Evolutionary conservation across 345 rosid species (phyloP).

Genomic region (Boechera divaricarpa): DNA sequence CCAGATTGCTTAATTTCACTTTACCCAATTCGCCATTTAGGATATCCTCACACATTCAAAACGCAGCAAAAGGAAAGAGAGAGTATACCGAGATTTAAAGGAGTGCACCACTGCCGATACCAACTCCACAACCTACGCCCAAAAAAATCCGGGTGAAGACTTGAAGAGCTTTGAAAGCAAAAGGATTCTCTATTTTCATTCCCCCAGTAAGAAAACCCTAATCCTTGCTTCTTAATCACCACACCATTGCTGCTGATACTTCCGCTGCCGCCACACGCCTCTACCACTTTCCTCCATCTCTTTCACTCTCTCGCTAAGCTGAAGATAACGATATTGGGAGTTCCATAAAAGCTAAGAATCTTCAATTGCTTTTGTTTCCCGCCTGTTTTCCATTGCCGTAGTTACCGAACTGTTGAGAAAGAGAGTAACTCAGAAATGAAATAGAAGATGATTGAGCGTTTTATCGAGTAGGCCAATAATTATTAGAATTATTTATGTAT

Average conservation of each 20-base stretch:
- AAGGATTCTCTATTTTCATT: slow-evolving; percentile 72
- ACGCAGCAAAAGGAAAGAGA: neutral
- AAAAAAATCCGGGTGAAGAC: slow-evolving; percentile 89
- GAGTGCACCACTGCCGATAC: slow-evolving; percentile 87
- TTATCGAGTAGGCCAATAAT: neutral
- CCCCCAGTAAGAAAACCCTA: slow-evolving; percentile 55
- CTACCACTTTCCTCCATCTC: slow-evolving; percentile 47
- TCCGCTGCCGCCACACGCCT: slow-evolving; percentile 36
- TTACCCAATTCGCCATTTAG: neutral
- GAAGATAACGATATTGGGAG: neutral
- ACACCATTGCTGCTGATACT: slow-evolving; percentile 40
- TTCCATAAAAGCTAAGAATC: slow-evolving; percentile 19
- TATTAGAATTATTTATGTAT: too few species aligned
- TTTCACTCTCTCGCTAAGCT: slow-evolving; percentile 5
- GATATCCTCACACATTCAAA: neutral
- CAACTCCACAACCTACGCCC: slow-evolving; percentile 96
- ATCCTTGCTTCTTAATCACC: slow-evolving; percentile 49
- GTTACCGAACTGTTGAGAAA: slow-evolving; percentile 6
- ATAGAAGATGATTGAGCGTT: neutral
- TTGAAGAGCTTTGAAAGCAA: slow-evolving; percentile 86
- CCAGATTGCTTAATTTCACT: neutral
- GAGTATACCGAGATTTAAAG: slow-evolving; percentile 76
- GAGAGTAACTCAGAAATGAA: neutral
- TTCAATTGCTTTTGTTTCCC: slow-evolving; percentile 35
- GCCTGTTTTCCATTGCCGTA: slow-evolving; percentile 37